Evolutionary conservation across 495 filamentous ascomycete species (phyloP).

Genomic region (Hypomontagnella submonticulosa): DNA sequence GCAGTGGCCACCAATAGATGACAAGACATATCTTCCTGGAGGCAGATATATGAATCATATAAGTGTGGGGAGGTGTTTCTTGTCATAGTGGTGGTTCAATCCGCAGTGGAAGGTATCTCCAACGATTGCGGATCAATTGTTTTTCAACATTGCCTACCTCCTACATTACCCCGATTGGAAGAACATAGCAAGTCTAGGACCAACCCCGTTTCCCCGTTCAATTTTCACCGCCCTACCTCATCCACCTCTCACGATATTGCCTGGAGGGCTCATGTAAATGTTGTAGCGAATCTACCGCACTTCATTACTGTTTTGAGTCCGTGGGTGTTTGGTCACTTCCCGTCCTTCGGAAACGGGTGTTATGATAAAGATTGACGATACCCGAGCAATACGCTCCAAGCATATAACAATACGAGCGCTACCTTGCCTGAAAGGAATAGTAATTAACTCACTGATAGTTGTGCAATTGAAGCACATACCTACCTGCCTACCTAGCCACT

Average conservation of each 20-base stretch:
- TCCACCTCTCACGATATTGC: conserved; percentile 28
- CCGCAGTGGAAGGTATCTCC: conserved; percentile 19
- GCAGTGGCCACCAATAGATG: conserved; percentile 20
- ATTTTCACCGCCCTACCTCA: conserved; percentile 23
- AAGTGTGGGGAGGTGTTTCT: conserved; percentile 21
- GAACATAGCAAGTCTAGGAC: conserved; percentile 21
- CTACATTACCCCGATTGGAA: conserved; percentile 15
- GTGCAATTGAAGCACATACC: conserved; percentile 32
- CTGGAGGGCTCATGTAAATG: conserved; percentile 24
- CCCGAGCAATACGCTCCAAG: conserved; percentile 32
- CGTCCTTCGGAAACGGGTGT: conserved; percentile 21
- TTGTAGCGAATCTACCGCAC: conserved; percentile 28
- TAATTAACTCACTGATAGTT: conserved; percentile 30
- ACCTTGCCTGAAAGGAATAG: conserved; percentile 31
- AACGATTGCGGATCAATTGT: conserved; percentile 19
- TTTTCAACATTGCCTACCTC: conserved; percentile 10
- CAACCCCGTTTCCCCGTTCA: conserved; percentile 17
- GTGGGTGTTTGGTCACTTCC: conserved; percentile 22
- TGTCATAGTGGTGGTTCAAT: conserved; percentile 28
- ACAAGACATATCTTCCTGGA: conserved; percentile 29
- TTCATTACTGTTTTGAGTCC: conserved; percentile 15
- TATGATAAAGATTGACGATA: conserved; percentile 44
- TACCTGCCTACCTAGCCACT: conserved; percentile 6
- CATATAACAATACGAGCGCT: conserved; percentile 36
- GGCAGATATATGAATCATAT: conserved; percentile 20